phyloP scores from a whole-genome alignment of 768 basidiomycete genomes.

The Tricholomella constricta region DNA sequence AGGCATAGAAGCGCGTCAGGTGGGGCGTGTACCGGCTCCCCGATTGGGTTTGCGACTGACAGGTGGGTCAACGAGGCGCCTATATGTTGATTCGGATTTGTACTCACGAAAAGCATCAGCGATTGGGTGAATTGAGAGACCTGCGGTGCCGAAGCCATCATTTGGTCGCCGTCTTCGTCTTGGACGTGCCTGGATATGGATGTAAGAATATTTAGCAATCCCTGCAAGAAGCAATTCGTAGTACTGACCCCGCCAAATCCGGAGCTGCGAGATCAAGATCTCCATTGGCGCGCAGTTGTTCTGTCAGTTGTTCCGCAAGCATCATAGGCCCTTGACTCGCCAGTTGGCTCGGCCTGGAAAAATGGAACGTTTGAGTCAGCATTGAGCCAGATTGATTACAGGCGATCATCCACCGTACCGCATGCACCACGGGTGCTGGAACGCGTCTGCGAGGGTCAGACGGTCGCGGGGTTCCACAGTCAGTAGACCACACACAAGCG shows the following conservation, averaged over 20 bases:
- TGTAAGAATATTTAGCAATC: background rate
- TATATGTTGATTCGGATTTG: constrained; percentile 13
- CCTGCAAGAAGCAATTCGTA: constrained; percentile 5
- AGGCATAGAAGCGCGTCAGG: constrained; percentile 81
- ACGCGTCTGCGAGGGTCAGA: constrained; percentile 55
- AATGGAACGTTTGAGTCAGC: background rate
- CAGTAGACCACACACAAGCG: constrained; percentile 74
- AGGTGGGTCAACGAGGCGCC: background rate
- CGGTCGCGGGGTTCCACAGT: constrained; percentile 69
- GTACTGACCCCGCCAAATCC: constrained; percentile 37
- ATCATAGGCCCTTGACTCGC: constrained; percentile 48
- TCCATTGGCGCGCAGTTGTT: constrained; percentile 66
- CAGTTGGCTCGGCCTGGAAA: constrained; percentile 67
- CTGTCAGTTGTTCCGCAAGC: constrained; percentile 72
- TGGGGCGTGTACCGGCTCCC: constrained; percentile 73
- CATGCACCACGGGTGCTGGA: constrained; percentile 71
- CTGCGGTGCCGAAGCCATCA: constrained; percentile 58
- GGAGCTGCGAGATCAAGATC: constrained; percentile 77
- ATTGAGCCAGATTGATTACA: background rate
- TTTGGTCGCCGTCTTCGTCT: constrained; percentile 49
- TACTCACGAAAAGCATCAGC: constrained; percentile 76
- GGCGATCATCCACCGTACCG: constrained; percentile 42
- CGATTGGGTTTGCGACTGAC: constrained; percentile 79
- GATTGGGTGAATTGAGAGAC: constrained; percentile 79
- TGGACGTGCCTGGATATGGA: background rate